phyloP scores from a whole-genome alignment of 768 basidiomycete species.

The Inosperma sp. region DNA sequence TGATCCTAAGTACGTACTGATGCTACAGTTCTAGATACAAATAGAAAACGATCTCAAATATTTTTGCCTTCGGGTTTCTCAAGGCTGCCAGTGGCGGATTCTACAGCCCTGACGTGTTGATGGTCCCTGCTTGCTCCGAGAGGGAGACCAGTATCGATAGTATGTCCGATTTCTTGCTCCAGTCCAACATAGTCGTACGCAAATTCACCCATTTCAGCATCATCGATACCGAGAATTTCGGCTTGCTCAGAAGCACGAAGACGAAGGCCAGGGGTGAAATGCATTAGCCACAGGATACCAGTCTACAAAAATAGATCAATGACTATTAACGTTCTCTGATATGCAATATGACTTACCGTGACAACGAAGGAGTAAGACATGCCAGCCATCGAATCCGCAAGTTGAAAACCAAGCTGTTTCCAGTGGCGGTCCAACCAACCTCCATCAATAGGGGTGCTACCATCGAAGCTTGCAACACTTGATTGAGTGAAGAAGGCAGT shows the following conservation, averaged over 20 bases:
- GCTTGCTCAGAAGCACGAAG: constrained; percentile 54
- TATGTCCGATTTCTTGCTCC: no score
- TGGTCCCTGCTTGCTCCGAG: no score
- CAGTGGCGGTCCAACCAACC: constrained; percentile 84
- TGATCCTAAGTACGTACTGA: no score
- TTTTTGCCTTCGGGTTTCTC: no score
- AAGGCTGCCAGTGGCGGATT: no score
- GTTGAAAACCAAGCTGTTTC: constrained; percentile 75
- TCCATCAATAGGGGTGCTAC: constrained; percentile 52
- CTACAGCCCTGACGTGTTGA: no score
- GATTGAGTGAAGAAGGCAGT: constrained; percentile 87
- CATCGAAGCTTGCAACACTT: constrained; percentile 72
- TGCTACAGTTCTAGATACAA: no score
- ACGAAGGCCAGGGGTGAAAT: constrained; percentile 66
- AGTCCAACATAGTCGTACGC: constrained; percentile 88
- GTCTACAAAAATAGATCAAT: constrained; percentile 34
- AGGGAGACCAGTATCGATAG: no score
- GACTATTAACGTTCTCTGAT: constrained; percentile 33
- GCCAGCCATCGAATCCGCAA: constrained; percentile 64
- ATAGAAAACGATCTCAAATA: no score
- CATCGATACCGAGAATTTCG: constrained; percentile 83
- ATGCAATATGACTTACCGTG: constrained; percentile 54
- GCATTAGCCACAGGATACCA: constrained; percentile 74
- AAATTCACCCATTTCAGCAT: constrained; percentile 84
- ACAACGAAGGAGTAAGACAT: constrained; percentile 65